Evolutionary conservation across 2,329 filamentous ascomycete genomes (phyloP).

Genomic region (Dactylellina haptotyla): DNA sequence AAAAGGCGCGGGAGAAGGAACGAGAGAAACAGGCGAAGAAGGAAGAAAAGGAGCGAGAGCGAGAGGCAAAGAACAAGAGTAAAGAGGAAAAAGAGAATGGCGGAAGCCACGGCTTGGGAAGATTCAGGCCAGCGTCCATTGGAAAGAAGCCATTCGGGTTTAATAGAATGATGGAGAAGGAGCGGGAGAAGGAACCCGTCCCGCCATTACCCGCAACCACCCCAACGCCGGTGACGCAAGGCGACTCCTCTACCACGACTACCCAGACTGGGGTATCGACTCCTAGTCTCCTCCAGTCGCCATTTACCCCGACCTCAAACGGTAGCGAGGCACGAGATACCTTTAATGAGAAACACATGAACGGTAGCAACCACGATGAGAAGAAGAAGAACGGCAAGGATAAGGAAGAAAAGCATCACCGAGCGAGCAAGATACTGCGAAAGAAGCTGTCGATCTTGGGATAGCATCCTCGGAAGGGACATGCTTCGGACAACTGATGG

Average conservation of each 20-base stretch:
- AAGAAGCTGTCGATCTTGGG: conserved; percentile 54
- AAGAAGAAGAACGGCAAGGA: conserved; percentile 39
- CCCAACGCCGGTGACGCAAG: conserved; percentile 40
- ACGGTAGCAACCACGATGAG: conserved; percentile 23
- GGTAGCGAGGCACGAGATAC: conserved; percentile 23
- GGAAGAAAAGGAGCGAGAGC: conserved; percentile 37
- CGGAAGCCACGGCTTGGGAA: conserved; percentile 41
- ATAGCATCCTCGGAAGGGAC: conserved; percentile 27
- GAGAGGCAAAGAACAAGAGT: conserved; percentile 35
- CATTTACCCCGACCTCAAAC: conserved; percentile 17
- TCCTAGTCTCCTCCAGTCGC: conserved; percentile 26
- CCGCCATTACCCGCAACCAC: conserved; percentile 33
- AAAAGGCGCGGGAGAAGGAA: conserved; percentile 55
- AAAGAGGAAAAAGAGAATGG: conserved; percentile 51
- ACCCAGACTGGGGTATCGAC: conserved; percentile 39
- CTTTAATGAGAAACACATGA: conserved; percentile 29
- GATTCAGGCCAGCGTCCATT: conserved; percentile 46
- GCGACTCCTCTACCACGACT: conserved; percentile 41
- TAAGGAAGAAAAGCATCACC: conserved; percentile 46
- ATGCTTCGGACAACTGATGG: background rate
- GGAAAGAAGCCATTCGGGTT: conserved; percentile 52
- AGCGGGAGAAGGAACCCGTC: conserved; percentile 45
- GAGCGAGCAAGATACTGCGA: conserved; percentile 49
- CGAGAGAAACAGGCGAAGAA: conserved; percentile 54
- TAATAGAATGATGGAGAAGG: conserved; percentile 43